Evolutionary conservation across 2,329 filamentous ascomycete species (phyloP).

Genomic region (Emmonsiellopsis sp.): DNA sequence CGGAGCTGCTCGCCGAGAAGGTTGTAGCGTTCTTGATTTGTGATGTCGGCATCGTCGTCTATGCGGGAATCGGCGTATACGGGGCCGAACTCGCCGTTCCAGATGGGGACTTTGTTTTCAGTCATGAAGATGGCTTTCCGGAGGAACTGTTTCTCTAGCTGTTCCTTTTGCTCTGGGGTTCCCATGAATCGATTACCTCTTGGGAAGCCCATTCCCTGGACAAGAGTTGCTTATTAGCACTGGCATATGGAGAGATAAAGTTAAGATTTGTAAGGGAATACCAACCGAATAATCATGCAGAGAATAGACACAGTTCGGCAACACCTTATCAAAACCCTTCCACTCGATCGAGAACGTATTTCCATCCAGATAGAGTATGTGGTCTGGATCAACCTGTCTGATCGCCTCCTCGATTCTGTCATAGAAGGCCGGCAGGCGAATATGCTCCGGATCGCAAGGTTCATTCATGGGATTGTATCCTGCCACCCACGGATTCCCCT

Average conservation of each 20-base stretch:
- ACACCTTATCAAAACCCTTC: constrained; percentile 32
- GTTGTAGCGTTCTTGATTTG: constrained; percentile 38
- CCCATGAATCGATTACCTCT: constrained; percentile 33
- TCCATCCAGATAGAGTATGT: constrained; percentile 39
- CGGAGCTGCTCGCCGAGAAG: constrained; percentile 41
- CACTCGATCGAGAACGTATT: constrained; percentile 41
- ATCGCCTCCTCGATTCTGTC: constrained; percentile 39
- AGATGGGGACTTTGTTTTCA: constrained; percentile 34
- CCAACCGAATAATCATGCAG: constrained; percentile 32
- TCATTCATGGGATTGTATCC: constrained; percentile 48
- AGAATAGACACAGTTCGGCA: constrained; percentile 40
- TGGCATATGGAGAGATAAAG: background rate
- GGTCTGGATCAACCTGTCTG: constrained; percentile 36
- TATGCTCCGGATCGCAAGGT: constrained; percentile 40
- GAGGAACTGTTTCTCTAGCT: constrained; percentile 34
- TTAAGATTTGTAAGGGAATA: background rate
- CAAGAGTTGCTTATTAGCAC: background rate
- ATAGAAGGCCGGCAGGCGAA: constrained; percentile 39
- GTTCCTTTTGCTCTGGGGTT: constrained; percentile 31
- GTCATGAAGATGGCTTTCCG: constrained; percentile 43
- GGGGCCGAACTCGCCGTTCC: constrained; percentile 47
- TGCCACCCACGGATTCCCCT: constrained; percentile 38
- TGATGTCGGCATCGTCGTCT: constrained; percentile 26
- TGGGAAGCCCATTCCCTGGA: constrained; percentile 34
- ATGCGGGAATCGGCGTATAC: constrained; percentile 27